A percentile compares a stretch with the other conserved stretches of the same genome.
Conservation (phyloP, 2,329 filamentous ascomycete species). For the Curvularia lunata region DNA sequence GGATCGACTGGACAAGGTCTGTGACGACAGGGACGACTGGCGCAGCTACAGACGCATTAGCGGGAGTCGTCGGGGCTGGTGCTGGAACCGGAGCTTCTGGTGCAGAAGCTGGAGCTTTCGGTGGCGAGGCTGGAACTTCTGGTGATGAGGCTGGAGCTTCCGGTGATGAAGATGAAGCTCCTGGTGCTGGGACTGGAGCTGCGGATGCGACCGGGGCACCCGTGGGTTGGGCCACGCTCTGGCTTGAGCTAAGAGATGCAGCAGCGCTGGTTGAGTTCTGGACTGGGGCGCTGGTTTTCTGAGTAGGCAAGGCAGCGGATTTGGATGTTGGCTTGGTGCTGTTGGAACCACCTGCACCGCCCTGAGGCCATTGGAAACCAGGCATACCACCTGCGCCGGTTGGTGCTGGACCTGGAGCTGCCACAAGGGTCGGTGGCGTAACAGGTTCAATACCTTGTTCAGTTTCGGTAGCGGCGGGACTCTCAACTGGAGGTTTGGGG, state of each 20-base stretch:
- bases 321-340: conserved; percentile 10
- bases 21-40: conserved; percentile 11
- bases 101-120: neutral
- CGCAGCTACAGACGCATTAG: conserved; percentile 7
- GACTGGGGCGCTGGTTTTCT: conserved; percentile 4
- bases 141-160: neutral
- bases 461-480: conserved; percentile 6
- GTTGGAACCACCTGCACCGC: conserved; percentile 7
- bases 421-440: conserved; percentile 16
- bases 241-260: conserved; percentile 10
- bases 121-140: neutral
- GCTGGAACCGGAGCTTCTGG: neutral
- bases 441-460: neutral
- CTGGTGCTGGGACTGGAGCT: conserved; percentile 6
- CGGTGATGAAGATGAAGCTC: neutral
- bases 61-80: conserved; percentile 7
- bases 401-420: conserved; percentile 11
- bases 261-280: conserved; percentile 8
- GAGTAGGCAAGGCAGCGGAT: conserved; percentile 8
- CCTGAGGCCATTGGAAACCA: conserved; percentile 32
- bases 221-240: conserved; percentile 16
- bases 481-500: neutral
- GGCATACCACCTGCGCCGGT: conserved; percentile 22
- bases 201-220: conserved; percentile 6
- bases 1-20: conserved; percentile 8